Evolutionary conservation across 306 rosid species (phyloP).

Genomic region (Medicago lupulina): DNA sequence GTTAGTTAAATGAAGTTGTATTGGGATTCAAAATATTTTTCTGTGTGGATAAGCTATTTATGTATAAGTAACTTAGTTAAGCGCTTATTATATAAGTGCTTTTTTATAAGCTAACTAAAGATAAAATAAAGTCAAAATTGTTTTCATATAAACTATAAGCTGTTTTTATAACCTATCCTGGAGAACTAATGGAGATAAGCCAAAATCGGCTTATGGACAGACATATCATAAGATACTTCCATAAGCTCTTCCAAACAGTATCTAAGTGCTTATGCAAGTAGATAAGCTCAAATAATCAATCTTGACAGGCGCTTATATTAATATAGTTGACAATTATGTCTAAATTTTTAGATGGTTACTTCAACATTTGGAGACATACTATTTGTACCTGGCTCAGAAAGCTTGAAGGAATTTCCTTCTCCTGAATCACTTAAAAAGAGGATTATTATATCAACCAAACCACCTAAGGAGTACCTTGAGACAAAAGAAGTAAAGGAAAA

Average conservation of each 20-base stretch:
- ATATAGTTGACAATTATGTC: constrained; percentile 38
- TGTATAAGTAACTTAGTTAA: not conserved
- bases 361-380: constrained; percentile 77
- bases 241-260: not conserved
- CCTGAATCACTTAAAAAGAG: constrained; percentile 82
- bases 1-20: constrained; percentile 49
- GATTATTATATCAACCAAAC: constrained; percentile 94
- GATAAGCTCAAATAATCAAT: not conserved
- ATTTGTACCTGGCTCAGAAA: constrained; percentile 73
- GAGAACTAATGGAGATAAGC: not conserved
- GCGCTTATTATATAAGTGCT: not conserved
- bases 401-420: constrained; percentile 85
- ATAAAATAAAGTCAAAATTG: no score
- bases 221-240: not conserved
- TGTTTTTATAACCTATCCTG: not conserved
- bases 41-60: not conserved
- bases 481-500: constrained; percentile 62
- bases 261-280: not conserved
- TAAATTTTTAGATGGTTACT: constrained; percentile 73
- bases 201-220: not conserved
- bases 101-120: not conserved
- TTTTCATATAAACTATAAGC: no score
- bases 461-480: constrained; percentile 95
- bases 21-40: constrained; percentile 21
- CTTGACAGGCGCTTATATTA: not conserved